Conservation (phyloP, 345 rosid genomes). For the Ceriops tagal region DNA sequence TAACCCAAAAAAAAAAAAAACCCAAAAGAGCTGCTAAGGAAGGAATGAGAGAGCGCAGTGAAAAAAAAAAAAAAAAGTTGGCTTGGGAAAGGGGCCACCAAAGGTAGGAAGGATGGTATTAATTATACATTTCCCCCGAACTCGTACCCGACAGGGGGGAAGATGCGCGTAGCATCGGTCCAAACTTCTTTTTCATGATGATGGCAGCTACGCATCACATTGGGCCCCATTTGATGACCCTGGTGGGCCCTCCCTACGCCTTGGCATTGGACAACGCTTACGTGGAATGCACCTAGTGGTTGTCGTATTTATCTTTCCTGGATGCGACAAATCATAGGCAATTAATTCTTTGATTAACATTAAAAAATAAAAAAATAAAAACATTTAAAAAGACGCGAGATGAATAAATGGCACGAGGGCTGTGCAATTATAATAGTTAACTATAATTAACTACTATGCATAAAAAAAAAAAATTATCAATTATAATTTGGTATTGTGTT, state of each 20-base stretch:
- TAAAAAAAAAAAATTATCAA: no score
- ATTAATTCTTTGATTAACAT: background rate
- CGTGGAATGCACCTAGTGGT: background rate
- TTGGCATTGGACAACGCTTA: constrained; percentile 3
- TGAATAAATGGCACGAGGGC: no score
- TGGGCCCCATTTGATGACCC: background rate
- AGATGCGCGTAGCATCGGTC: background rate
- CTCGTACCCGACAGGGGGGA: background rate
- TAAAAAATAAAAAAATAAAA: no score
- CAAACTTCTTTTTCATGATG: constrained; percentile 7
- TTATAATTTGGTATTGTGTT: no score
- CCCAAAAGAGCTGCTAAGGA: background rate
- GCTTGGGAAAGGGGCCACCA: background rate
- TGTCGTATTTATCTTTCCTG: background rate
- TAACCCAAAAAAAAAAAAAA: background rate
- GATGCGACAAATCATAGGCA: background rate
- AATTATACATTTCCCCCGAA: background rate
- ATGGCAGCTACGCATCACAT: background rate
- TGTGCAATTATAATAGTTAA: no score
- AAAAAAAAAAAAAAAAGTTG: background rate
- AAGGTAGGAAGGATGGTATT: background rate
- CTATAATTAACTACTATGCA: no score
- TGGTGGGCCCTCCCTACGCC: background rate
- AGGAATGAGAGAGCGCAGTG: background rate
- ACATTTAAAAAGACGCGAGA: no score